These are phyloP conservation scores for Astrephomene gubernaculifera DNA, from an alignment of 139 green algal genomes.

Conservation along the genomic window DNA sequence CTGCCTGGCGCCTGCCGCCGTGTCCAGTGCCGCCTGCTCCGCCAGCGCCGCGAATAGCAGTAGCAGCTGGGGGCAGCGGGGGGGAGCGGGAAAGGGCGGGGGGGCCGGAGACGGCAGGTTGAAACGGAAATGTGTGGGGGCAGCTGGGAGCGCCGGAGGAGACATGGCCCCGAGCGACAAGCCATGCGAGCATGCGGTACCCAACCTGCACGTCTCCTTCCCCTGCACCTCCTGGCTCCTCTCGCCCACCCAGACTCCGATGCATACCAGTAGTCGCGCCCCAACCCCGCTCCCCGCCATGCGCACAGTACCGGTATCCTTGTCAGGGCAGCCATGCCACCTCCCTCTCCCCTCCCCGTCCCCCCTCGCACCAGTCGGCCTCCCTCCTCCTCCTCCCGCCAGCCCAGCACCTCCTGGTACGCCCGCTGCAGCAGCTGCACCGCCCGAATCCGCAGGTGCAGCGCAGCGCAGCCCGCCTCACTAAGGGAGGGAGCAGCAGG, in stretches of 20 bases:
- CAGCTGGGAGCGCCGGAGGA: too few relatives aligned
- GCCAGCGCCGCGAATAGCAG: not conserved
- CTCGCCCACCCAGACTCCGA: not conserved
- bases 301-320: too few relatives aligned
- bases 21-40: not conserved
- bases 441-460: not conserved
- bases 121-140: too few relatives aligned
- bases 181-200: not conserved
- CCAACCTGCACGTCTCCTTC: not conserved
- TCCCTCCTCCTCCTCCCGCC: not conserved
- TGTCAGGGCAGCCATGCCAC: not conserved
- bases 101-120: too few relatives aligned
- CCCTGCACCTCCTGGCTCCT: too few relatives aligned
- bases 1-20: not conserved
- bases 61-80: not conserved
- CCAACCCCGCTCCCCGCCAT: not conserved
- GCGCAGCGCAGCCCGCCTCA: not conserved
- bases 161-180: too few relatives aligned
- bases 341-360: not conserved
- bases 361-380: not conserved
- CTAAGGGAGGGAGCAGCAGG: not conserved
- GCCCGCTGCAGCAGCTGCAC: not conserved
- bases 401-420: not conserved
- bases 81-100: not conserved
- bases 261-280: not conserved